phyloP scores from a whole-genome alignment of 2,329 filamentous ascomycete genomes.

The Calonectria pteridis region DNA sequence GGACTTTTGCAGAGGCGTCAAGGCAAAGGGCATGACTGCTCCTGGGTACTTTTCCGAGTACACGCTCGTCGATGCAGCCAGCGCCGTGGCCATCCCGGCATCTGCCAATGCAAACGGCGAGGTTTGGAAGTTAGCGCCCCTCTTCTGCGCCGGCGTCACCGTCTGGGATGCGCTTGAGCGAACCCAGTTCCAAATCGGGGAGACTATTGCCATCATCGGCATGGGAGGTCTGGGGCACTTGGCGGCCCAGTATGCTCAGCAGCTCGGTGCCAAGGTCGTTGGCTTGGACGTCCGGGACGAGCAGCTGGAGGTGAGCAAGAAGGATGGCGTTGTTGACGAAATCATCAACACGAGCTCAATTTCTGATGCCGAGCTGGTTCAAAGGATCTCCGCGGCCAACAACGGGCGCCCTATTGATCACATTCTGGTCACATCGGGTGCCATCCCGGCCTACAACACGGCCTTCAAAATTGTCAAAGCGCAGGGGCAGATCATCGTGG shows the following conservation, averaged over 20 bases:
- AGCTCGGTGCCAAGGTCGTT: background rate
- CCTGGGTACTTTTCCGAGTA: background rate
- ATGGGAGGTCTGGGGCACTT: constrained; percentile 2
- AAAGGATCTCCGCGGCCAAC: background rate
- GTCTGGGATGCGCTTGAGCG: background rate
- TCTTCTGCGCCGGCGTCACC: background rate
- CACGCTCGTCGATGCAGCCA: background rate
- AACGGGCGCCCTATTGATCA: background rate
- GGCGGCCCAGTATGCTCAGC: background rate
- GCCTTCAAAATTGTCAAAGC: background rate
- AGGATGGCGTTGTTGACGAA: background rate
- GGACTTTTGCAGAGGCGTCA: background rate
- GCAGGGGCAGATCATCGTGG: background rate
- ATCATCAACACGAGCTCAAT: constrained; percentile 3
- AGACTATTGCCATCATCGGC: background rate
- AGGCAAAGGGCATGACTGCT: background rate
- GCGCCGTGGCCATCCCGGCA: background rate
- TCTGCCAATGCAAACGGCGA: background rate
- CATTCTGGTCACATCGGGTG: background rate
- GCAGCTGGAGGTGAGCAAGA: background rate
- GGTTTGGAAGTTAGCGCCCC: background rate
- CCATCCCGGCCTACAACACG: background rate
- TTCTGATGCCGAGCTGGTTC: background rate
- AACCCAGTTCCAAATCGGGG: background rate
- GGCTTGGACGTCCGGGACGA: background rate